Conservation (phyloP, 2,329 filamentous ascomycete genomes). For the Bipolaris sorokiniana region DNA sequence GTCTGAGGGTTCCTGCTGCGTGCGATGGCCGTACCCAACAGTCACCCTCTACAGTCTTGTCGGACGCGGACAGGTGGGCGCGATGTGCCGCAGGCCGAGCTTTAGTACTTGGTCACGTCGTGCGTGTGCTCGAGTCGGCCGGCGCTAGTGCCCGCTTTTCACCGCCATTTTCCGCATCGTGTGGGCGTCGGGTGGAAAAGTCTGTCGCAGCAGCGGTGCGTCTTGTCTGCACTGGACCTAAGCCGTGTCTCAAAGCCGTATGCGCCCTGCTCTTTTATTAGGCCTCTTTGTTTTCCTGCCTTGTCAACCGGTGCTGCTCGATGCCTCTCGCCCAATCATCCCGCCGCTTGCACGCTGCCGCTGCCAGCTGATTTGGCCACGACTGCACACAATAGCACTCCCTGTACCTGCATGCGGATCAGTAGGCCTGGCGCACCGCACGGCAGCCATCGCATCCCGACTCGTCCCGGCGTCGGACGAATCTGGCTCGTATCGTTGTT, state of each 20-base stretch:
- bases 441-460: conserved; percentile 12
- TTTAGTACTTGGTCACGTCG: conserved; percentile 23
- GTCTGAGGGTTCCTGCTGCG: conserved; percentile 23
- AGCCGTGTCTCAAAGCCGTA: conserved; percentile 1
- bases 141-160: conserved; percentile 19
- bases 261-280: conserved; percentile 7
- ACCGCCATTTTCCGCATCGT: conserved; percentile 21
- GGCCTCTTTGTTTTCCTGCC: background rate
- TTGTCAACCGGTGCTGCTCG: background rate
- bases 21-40: conserved; percentile 19
- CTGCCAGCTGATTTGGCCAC: conserved; percentile 9
- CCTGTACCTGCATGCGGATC: conserved; percentile 19
- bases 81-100: conserved; percentile 18
- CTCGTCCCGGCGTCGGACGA: conserved; percentile 24
- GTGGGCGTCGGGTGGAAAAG: conserved; percentile 10
- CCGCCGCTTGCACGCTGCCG: background rate
- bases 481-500: conserved; percentile 15
- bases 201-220: conserved; percentile 16
- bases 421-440: conserved; percentile 10
- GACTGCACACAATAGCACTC: conserved; percentile 7
- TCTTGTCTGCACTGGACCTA: conserved; percentile 5
- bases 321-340: conserved; percentile 8
- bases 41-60: conserved; percentile 22
- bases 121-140: conserved; percentile 17
- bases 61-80: conserved; percentile 22